Conservation (phyloP, 2,329 filamentous ascomycete genomes). For the Pseudohalonectria lignicola region DNA sequence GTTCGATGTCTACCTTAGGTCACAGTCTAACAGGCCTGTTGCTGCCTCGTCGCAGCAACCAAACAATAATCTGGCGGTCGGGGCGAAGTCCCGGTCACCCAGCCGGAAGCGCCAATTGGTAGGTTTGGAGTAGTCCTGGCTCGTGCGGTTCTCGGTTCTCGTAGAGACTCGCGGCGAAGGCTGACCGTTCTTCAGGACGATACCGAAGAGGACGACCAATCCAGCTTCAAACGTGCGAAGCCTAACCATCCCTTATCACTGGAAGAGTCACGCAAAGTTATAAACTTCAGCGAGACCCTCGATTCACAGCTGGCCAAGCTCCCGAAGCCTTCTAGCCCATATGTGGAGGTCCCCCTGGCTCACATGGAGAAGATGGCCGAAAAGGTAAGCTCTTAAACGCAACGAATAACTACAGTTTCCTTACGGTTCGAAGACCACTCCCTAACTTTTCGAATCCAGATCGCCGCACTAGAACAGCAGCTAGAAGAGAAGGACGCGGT, state of each 20-base stretch:
- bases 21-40: constrained; percentile 21
- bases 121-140: too few species aligned
- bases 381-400: too few species aligned
- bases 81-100: constrained; percentile 7
- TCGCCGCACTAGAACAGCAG: constrained; percentile 24
- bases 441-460: too few species aligned
- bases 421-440: too few species aligned
- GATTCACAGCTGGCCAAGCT: constrained; percentile 6
- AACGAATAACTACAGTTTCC: too few species aligned
- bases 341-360: constrained; percentile 15
- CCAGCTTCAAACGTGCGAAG: neutral
- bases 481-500: constrained; percentile 17
- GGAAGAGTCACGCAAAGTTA: neutral
- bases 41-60: constrained; percentile 6
- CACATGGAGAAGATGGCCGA: too few species aligned
- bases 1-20: constrained; percentile 33
- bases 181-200: too few species aligned
- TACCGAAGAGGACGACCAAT: constrained; percentile 2
- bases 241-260: neutral
- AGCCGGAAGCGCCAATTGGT: constrained; percentile 28
- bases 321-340: constrained; percentile 3
- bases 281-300: constrained; percentile 5
- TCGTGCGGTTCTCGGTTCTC: too few species aligned
- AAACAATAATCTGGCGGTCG: constrained; percentile 8
- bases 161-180: too few species aligned